Evolutionary conservation across 2,329 filamentous ascomycete genomes (phyloP).

Genomic region (Apiospora hydei): DNA sequence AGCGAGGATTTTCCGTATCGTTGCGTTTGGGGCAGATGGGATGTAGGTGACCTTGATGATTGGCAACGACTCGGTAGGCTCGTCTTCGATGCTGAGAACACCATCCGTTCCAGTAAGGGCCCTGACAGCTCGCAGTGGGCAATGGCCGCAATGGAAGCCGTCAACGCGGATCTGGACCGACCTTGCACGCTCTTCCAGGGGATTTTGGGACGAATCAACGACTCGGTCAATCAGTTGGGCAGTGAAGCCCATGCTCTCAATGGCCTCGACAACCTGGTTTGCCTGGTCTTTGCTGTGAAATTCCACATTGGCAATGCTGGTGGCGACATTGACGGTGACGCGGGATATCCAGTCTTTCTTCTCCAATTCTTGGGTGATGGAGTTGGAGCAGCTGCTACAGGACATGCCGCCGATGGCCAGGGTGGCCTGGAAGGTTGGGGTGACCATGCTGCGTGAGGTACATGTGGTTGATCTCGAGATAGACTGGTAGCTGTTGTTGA

Average conservation of each 20-base stretch:
- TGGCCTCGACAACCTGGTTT: slow-evolving; percentile 57
- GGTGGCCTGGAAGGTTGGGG: slow-evolving; percentile 40
- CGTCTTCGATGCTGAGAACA: slow-evolving; percentile 59
- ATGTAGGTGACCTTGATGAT: slow-evolving; percentile 75
- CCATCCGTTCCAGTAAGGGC: slow-evolving; percentile 61
- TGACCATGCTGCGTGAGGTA: background rate
- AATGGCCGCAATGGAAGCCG: slow-evolving; percentile 79
- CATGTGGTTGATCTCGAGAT: background rate
- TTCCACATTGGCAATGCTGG: slow-evolving; percentile 70
- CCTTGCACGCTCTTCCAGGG: slow-evolving; percentile 43
- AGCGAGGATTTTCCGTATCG: slow-evolving; percentile 75
- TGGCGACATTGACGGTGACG: slow-evolving; percentile 69
- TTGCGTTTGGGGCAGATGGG: slow-evolving; percentile 73
- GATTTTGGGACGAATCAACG: slow-evolving; percentile 44
- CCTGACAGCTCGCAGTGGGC: slow-evolving; percentile 64
- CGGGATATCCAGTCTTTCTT: slow-evolving; percentile 65
- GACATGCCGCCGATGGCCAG: slow-evolving; percentile 76
- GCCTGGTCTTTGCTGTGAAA: slow-evolving; percentile 57
- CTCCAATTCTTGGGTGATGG: slow-evolving; percentile 65
- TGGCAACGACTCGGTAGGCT: slow-evolving; percentile 66
- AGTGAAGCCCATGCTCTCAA: slow-evolving; percentile 72
- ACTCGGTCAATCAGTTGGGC: slow-evolving; percentile 61
- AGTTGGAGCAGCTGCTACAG: slow-evolving; percentile 72
- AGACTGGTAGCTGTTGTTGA: background rate
- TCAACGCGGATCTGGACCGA: slow-evolving; percentile 71